Evolutionary conservation across 2,329 filamentous ascomycete genomes (phyloP), one percentile per base, ranked within the genome.

Genomic region (Arthrobotrys entomopaga): DNA sequence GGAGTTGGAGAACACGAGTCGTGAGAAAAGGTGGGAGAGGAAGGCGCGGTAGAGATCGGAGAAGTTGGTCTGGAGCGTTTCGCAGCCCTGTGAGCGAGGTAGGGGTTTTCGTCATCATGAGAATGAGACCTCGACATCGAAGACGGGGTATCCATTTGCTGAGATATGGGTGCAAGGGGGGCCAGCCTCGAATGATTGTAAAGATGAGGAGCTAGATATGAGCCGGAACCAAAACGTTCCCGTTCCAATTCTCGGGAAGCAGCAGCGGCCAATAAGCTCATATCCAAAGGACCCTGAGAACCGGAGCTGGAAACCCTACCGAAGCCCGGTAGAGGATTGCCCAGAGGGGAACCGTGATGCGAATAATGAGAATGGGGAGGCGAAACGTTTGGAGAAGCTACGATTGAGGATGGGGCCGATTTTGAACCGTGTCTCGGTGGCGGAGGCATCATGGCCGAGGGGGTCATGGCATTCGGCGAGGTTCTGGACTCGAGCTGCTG

Each of bases 1-100:
- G 94, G 95, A 1, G 94, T 99, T 3, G 94, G 95, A 8, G 94
- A 98, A 53, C 94, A 87, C 10, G 94, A 97, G 82, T 97, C 93
- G 83, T 97, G 93, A 1, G 94, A 97, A 82, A 97, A 97, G 2
- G 93, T 97, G 24, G 94, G 94, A 34, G 94, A 98, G 24, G 94
- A 96, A 19, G 95, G 95, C 54, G 94, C 94, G 1, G 94, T 98
- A 7, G 93, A 97, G 83, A 96, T 92, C 61, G 94, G 95, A 40
- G 94, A 97, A 81, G 93, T 95, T 49, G 95, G 94, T 78, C 94
- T 86, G 73, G 94, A 98, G 76, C 93, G 89, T 85, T 98, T 98
- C 24, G 90, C 87, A 78, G 90, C 88, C 73, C 91, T 87, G 80
- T 92, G 85, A 57, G 88, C 88, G 58, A 84, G 83, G 81, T 93